Evolutionary conservation across 73 alveolate genomes (phyloP).

Genomic region (Symbiodinium natans): DNA sequence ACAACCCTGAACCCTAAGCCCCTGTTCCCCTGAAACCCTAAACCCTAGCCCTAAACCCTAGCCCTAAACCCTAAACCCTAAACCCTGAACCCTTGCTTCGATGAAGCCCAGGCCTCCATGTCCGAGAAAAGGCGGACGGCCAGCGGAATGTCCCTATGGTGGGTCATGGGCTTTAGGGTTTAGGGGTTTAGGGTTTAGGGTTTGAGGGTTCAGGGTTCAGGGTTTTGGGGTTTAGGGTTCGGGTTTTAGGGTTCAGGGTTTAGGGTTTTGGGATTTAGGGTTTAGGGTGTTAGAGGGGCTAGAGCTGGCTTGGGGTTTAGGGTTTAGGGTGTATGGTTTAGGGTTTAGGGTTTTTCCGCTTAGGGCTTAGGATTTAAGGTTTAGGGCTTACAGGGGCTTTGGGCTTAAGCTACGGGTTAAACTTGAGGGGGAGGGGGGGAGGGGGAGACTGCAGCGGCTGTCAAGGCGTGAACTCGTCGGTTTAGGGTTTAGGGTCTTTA

Average conservation of each 20-base stretch:
- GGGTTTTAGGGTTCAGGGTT: background rate
- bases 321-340: background rate
- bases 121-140: constrained; percentile 32
- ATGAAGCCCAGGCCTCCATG: background rate
- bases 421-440: too few species aligned
- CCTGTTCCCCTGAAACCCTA: background rate
- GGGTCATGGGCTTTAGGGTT: background rate
- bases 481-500: too few species aligned
- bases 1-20: background rate
- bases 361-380: too few species aligned
- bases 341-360: too few species aligned
- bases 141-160: constrained; percentile 23
- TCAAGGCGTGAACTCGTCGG: too few species aligned
- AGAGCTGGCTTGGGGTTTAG: too few species aligned
- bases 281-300: too few species aligned
- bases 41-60: background rate
- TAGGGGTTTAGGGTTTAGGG: background rate
- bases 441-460: too few species aligned
- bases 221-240: background rate
- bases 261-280: too few species aligned
- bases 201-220: background rate
- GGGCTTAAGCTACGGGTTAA: too few species aligned
- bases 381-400: too few species aligned
- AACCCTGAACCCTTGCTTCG: background rate
- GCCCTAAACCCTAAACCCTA: background rate